A percentile compares a stretch with the other conserved stretches of the same genome.
phyloP scores from a whole-genome alignment of 2,329 filamentous ascomycete genomes.

The Eutypella sp. region DNA sequence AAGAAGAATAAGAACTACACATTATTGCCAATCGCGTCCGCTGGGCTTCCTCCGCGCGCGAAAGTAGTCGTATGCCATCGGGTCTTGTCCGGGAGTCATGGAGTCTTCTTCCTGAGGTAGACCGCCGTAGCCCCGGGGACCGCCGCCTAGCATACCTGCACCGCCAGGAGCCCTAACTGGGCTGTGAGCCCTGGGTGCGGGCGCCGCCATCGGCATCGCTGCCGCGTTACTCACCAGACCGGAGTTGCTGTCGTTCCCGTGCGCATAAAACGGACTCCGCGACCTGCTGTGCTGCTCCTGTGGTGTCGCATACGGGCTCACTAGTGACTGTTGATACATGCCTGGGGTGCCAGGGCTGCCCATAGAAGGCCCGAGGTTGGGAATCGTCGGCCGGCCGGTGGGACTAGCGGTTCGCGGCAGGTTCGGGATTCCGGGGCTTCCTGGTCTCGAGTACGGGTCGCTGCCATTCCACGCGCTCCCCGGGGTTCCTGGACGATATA shows the following conservation, averaged over 20 bases:
- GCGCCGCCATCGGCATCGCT: constrained; percentile 40
- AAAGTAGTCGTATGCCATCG: constrained; percentile 54
- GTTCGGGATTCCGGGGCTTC: constrained; percentile 38
- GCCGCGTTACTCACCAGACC: constrained; percentile 51
- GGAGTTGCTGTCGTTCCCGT: constrained; percentile 48
- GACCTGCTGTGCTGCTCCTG: constrained; percentile 25
- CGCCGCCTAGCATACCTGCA: constrained; percentile 51
- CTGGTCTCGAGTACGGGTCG: constrained; percentile 42
- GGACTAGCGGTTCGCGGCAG: constrained; percentile 24
- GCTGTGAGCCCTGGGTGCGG: too few species aligned
- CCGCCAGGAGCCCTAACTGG: constrained; percentile 20
- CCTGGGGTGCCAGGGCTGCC: constrained; percentile 21
- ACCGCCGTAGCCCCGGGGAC: constrained; percentile 55
- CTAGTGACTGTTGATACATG: constrained; percentile 19
- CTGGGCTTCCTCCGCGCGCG: constrained; percentile 21
- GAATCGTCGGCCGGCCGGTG: constrained; percentile 18
- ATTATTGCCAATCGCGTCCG: too few species aligned
- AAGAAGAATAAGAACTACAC: too few species aligned
- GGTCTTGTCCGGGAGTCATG: constrained; percentile 31
- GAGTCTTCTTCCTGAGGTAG: constrained; percentile 49
- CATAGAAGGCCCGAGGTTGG: too few species aligned
- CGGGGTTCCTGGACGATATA: constrained; percentile 58
- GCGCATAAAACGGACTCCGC: constrained; percentile 45
- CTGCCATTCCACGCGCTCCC: constrained; percentile 44
- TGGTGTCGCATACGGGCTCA: constrained; percentile 21